These are phyloP conservation scores for Tephrocybe rancida DNA, from an alignment of 768 basidiomycete genomes.

Conservation along the genomic window DNA sequence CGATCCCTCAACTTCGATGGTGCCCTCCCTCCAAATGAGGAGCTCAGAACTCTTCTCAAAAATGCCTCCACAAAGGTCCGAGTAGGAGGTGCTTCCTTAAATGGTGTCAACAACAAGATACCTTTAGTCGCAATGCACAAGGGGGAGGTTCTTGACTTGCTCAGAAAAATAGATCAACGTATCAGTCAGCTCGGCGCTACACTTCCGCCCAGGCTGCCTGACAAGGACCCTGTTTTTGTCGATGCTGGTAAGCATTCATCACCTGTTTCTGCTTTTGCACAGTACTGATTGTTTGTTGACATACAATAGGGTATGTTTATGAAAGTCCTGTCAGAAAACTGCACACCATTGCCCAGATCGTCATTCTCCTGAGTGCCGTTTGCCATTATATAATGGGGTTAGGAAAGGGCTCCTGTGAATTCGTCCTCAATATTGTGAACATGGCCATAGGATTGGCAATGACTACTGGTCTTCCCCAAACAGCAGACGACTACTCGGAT, in stretches of 20 bases:
- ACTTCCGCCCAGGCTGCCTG: background rate
- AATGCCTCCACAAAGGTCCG: background rate
- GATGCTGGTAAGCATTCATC: background rate
- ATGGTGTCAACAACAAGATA: background rate
- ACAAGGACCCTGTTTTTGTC: background rate
- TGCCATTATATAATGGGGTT: slow-evolving; percentile 21
- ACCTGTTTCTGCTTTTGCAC: background rate
- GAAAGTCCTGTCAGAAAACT: slow-evolving; percentile 5
- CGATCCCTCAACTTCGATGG: background rate
- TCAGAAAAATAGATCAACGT: background rate
- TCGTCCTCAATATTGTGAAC: slow-evolving; percentile 19
- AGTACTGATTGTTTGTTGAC: background rate
- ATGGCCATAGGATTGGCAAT: slow-evolving; percentile 14
- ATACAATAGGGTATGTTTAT: background rate
- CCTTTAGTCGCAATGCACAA: background rate
- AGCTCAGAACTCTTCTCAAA: background rate
- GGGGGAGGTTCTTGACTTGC: background rate
- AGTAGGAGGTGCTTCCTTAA: background rate
- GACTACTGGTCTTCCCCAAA: slow-evolving; percentile 1
- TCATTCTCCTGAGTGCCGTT: slow-evolving; percentile 20
- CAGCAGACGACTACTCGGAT: background rate
- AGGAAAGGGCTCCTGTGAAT: slow-evolving; percentile 8
- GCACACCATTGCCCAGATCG: slow-evolving; percentile 20
- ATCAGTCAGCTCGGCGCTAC: background rate
- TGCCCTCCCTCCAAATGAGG: background rate